phyloP scores from a whole-genome alignment of 2,329 filamentous ascomycete species.

The Neoascochyta sp. region DNA sequence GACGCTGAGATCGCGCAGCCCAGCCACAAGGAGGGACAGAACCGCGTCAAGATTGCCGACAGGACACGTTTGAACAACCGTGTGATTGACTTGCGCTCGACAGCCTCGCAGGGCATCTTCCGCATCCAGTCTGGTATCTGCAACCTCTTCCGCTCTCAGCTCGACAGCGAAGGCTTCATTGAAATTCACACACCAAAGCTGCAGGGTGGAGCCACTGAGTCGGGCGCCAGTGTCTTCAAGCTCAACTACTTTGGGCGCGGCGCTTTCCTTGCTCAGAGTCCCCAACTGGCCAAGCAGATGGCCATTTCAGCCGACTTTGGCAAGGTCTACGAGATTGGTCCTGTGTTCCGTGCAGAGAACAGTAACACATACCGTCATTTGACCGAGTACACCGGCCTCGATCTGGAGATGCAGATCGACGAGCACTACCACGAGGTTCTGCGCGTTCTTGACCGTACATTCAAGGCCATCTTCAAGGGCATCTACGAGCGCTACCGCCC shows the following conservation, averaged over 20 bases:
- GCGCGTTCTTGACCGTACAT: conserved; percentile 69
- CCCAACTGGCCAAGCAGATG: conserved; percentile 92
- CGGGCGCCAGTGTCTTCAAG: conserved; percentile 85
- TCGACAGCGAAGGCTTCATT: conserved; percentile 75
- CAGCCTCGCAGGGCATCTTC: conserved; percentile 82
- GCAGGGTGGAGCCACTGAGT: conserved; percentile 85
- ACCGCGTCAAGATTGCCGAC: conserved; percentile 62
- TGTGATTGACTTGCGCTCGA: conserved; percentile 80
- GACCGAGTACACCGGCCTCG: conserved; percentile 90
- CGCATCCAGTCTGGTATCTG: conserved; percentile 78
- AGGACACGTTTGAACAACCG: conserved; percentile 73
- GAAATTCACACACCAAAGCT: conserved; percentile 94
- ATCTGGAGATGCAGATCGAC: conserved; percentile 88
- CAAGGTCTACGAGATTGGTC: conserved; percentile 82
- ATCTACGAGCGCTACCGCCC: conserved; percentile 65
- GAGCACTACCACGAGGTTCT: conserved; percentile 88
- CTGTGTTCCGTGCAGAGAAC: conserved; percentile 91
- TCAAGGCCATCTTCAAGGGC: conserved; percentile 74
- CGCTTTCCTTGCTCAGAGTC: conserved; percentile 87
- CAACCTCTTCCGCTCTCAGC: conserved; percentile 71
- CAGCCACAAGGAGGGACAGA: conserved; percentile 54
- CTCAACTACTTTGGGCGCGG: conserved; percentile 85
- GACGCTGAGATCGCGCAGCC: conserved; percentile 50
- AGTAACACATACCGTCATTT: conserved; percentile 92
- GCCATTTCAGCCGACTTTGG: conserved; percentile 84